phyloP scores from a whole-genome alignment of 2,329 filamentous ascomycete genomes.

The Emergomyces pasteurianus region DNA sequence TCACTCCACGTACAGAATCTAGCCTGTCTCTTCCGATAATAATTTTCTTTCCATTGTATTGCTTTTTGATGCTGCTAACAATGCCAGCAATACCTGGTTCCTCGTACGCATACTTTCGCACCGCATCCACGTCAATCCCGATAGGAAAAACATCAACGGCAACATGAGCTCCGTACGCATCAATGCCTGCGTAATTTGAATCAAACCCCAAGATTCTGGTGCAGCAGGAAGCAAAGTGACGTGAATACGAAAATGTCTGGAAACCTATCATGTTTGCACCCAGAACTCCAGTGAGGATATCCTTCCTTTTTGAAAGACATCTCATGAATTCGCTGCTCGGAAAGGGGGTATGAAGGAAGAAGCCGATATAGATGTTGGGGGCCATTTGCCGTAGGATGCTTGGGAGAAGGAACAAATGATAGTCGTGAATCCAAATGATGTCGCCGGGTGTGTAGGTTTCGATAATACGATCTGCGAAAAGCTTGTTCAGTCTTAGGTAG shows the following conservation, averaged over 20 bases:
- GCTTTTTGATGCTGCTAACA: constrained; percentile 55
- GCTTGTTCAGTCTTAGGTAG: constrained; percentile 84
- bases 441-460: constrained; percentile 87
- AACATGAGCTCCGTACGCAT: constrained; percentile 78
- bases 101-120: constrained; percentile 63
- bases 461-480: constrained; percentile 80
- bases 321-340: constrained; percentile 92
- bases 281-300: constrained; percentile 78
- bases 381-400: constrained; percentile 76
- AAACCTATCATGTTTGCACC: constrained; percentile 91
- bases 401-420: constrained; percentile 81
- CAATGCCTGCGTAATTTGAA: constrained; percentile 71
- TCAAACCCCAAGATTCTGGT: constrained; percentile 84
- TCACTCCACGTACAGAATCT: constrained; percentile 82
- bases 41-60: constrained; percentile 84
- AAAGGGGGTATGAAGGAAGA: constrained; percentile 89
- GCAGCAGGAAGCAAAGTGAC: constrained; percentile 90
- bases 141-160: constrained; percentile 91
- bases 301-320: constrained; percentile 76
- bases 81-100: constrained; percentile 59
- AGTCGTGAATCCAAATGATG: constrained; percentile 86
- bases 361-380: constrained; percentile 84
- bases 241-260: constrained; percentile 88
- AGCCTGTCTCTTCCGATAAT: constrained; percentile 92
- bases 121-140: constrained; percentile 77